Conservation (phyloP, 1,139 yeast species). For the Pichia sp. region DNA sequence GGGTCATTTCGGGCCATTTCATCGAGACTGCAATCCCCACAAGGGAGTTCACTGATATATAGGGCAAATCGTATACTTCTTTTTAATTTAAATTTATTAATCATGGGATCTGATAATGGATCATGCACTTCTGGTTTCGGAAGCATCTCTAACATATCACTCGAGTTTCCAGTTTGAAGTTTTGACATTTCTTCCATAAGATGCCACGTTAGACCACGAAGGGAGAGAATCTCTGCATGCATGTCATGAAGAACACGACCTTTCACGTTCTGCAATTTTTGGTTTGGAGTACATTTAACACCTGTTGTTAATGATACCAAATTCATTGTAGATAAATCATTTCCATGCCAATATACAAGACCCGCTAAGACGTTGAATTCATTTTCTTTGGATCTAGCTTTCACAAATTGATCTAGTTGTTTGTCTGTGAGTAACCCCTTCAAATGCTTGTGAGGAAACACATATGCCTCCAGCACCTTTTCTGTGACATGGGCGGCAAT, state of each 20-base stretch:
- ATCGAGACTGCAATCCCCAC: slow-evolving; percentile 87
- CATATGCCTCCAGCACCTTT: slow-evolving; percentile 18
- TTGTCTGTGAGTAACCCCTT: slow-evolving; percentile 12
- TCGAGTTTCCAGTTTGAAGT: slow-evolving; percentile 1
- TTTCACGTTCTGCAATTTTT: slow-evolving; percentile 30
- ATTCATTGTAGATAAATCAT: slow-evolving; percentile 4
- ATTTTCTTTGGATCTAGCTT: slow-evolving; percentile 58
- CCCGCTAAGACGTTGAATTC: slow-evolving; percentile 92
- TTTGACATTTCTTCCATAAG: slow-evolving; percentile 34
- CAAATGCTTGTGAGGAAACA: slow-evolving; percentile 10
- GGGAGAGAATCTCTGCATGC: slow-evolving; percentile 82
- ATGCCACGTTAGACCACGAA: slow-evolving; percentile 62
- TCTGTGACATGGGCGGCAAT: slow-evolving; percentile 20
- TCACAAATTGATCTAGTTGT: slow-evolving; percentile 16
- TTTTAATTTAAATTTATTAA: slow-evolving; percentile 33
- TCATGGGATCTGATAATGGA: background rate
- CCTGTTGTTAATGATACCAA: slow-evolving; percentile 61
- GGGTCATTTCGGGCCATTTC: slow-evolving; percentile 31
- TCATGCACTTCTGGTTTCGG: background rate
- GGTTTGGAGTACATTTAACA: slow-evolving; percentile 71
- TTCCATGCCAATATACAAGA: slow-evolving; percentile 39
- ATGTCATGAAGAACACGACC: slow-evolving; percentile 78
- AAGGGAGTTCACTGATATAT: slow-evolving; percentile 80
- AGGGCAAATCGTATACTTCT: slow-evolving; percentile 47
- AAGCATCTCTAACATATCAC: slow-evolving; percentile 2